Base-by-base conservation (phyloP, 345 rosid species). In the Lepidium didymum region DNA sequence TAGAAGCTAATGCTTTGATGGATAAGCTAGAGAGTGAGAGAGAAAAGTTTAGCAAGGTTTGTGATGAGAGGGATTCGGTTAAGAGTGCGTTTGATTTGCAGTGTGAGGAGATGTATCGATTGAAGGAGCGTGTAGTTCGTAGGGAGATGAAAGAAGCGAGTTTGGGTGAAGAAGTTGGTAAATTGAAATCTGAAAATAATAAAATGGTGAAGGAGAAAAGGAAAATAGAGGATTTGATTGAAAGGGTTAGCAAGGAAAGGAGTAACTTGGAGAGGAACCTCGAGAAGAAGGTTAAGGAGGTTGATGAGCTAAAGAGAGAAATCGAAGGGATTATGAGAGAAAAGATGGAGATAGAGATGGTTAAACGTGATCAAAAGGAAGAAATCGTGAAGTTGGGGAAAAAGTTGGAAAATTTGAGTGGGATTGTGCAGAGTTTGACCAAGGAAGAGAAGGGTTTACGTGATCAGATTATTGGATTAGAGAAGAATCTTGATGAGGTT, bases 11-110 rank as follows among this genome's bases (percentile, higher is more conserved):
- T 52, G 84, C 4, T 59, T 57, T 86, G 12, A 16, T 59, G 59
- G 56, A 12, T 13, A 42, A 38, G 53, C 67, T 86, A 31, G 85
- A 85, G 60, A 75, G 33, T 13, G 87, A 83, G 77, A 84, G 79
- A 16, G 58, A 45, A 6, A 64, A 59, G 31, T 25, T 77, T 43
- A 44, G 65, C 3, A 58, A 42, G 73, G 85, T 82, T 62, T 64
- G 42, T 40, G 27, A 12, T 18, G 93, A 90, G 81, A 86, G 83
- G 80, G 91, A 84, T 36, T 38, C 45, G 51, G 23, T 83, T 10
- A 81, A 38, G 84, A 56, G 36, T 54, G 83, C 72, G 50, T 37
- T 80, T 37, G 72, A 75, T 45, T 23, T 54, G 42, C 66, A 74
- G 81, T 56, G 51, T 43, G 59, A 68, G 74, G 88, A 81, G 70